phyloP scores from a whole-genome alignment of 2,329 filamentous ascomycete genomes.

The Cytospora paraplurivora region DNA sequence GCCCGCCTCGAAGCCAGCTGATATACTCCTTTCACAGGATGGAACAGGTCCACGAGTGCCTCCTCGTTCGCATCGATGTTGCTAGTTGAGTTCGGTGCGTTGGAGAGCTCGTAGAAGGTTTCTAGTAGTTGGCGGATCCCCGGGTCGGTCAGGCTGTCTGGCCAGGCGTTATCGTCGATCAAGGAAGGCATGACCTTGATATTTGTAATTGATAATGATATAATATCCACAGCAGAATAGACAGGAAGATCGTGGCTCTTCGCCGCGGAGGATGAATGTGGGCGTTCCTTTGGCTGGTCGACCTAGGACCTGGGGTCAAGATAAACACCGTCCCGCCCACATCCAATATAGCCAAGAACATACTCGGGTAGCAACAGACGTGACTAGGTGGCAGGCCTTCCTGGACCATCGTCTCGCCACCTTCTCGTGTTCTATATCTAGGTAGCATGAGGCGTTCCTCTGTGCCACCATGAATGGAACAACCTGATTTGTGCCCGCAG shows the following conservation, averaged over 20 bases:
- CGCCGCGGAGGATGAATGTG: too few species aligned
- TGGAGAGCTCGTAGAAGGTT: constrained; percentile 7
- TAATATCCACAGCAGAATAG: too few species aligned
- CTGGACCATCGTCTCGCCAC: background rate
- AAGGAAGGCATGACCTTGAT: background rate
- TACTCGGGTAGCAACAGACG: background rate
- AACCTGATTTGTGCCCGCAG: constrained; percentile 1
- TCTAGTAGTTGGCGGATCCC: constrained; percentile 2
- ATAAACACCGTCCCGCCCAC: background rate
- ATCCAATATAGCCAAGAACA: background rate
- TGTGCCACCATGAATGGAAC: background rate
- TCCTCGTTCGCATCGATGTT: background rate
- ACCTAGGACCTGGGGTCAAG: background rate
- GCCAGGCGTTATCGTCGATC: background rate
- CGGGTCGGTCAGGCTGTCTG: background rate
- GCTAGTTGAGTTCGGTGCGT: background rate
- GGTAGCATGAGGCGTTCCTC: background rate
- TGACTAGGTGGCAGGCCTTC: background rate
- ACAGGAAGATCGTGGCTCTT: too few species aligned
- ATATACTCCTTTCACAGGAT: background rate
- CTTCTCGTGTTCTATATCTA: background rate
- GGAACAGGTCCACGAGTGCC: background rate
- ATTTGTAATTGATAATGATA: background rate
- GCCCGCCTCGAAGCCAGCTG: constrained; percentile 8
- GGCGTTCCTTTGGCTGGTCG: background rate